Base-by-base conservation (phyloP, 2,329 filamentous ascomycete species). In the Colletotrichum sp. region DNA sequence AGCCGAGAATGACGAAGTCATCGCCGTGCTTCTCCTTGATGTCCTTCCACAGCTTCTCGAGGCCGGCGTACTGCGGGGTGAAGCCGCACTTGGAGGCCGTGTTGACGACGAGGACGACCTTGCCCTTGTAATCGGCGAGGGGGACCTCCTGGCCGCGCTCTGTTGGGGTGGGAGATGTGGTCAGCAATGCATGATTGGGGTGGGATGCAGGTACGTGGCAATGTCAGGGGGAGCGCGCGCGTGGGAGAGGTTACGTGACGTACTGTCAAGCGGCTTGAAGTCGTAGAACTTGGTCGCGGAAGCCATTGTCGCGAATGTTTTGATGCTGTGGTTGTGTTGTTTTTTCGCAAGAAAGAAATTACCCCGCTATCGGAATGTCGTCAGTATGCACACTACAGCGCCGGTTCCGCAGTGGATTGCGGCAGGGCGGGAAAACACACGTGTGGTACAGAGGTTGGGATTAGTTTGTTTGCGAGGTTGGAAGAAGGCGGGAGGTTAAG, bases 51-150 rank as follows among this genome's bases (percentile, higher is more conserved):
- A 99, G 91, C 82, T 91, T 93, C 88, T 99, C 96, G 67, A 99
- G 94, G 36, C 94, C 95, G 77, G 91, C 93, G 86, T 97, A 98
- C 87, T 99, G 97, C 14, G 96, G 96, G 4, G 97, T 98, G 92
- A 98, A 98, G 85, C 97, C 96, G 89, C 97, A 99, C 89, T 98
- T 98, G 85, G 95, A 98, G 80, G 97, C 97, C 2, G 96, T 98
- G 92, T 99, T 99, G 87, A 99, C 96, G 81, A 98, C 90, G 76
- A 99, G 93, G 80, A 98, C 92, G 79, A 98, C 96, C 87, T 98
- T 98, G 90, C 94, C 95, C 85, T 95, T 92, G 87, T 95, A 94
- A 76, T 93, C 86, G 79, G 87, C 82, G 78, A 98, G 90, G 75
- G 92, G 88, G 83, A 93, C 93, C 79, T 94, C 90, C 71, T 91